These are phyloP conservation scores for Penicillium sp. DNA, from an alignment of 2,329 filamentous ascomycete genomes.

Conservation along the genomic window DNA sequence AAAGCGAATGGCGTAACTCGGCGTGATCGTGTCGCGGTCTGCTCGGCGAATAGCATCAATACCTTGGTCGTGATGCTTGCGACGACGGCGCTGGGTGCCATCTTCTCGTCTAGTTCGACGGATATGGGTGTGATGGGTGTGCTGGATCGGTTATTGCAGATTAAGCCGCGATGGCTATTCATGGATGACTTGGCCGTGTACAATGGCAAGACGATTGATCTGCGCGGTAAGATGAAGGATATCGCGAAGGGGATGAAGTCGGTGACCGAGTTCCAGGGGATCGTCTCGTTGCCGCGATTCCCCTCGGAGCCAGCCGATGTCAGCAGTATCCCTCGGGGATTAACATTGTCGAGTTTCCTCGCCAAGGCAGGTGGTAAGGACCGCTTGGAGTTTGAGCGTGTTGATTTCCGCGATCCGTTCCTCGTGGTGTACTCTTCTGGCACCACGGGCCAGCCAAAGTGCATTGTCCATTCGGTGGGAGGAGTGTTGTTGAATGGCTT, in stretches of 20 bases:
- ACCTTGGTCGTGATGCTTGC: conserved; percentile 73
- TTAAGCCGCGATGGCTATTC: conserved; percentile 77
- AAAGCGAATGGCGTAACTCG: conserved; percentile 64
- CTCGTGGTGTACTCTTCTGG: conserved; percentile 77
- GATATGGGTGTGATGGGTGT: conserved; percentile 83
- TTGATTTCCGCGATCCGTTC: conserved; percentile 73
- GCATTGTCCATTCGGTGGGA: conserved; percentile 71
- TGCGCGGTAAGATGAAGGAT: conserved; percentile 70
- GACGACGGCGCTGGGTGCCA: conserved; percentile 67
- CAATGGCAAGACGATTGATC: conserved; percentile 72
- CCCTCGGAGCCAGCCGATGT: conserved; percentile 13
- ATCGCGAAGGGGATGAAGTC: conserved; percentile 64
- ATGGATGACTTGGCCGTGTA: conserved; percentile 80
- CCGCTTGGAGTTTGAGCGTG: conserved; percentile 57
- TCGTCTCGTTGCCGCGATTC: conserved; percentile 18
- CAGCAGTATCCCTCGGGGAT: conserved; percentile 5
- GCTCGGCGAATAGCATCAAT: conserved; percentile 73
- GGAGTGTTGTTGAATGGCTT: conserved; percentile 40
- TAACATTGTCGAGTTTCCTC: conserved; percentile 12
- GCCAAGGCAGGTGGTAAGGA: conserved; percentile 25
- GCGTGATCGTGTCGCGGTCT: conserved; percentile 74
- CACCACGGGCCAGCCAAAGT: conserved; percentile 81
- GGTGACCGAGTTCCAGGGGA: conserved; percentile 61
- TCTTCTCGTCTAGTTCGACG: conserved; percentile 76
- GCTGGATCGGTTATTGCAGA: conserved; percentile 71